Evolutionary conservation across 139 green algal genomes (phyloP), one percentile per base, ranked within the genome.

Genomic region (Helicosporidium sp.): DNA sequence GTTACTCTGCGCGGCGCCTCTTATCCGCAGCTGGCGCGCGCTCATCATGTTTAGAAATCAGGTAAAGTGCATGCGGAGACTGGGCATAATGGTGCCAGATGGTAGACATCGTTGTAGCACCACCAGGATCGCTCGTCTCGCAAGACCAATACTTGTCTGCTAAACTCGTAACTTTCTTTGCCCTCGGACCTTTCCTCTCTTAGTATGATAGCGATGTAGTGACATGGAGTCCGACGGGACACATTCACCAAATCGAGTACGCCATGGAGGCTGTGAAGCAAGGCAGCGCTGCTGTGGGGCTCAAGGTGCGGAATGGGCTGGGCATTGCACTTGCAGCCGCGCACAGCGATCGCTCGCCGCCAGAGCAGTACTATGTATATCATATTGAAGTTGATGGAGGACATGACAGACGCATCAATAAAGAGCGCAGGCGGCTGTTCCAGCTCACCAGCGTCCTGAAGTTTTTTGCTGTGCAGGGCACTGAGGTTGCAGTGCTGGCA

Each of bases 261-360:
- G 87, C 87, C 3, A 97, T 97, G 87, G 87, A 97, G 58, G 87
- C 88, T 7, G 88, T 97, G 1, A 97, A 97, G 74, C 87, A 97
- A 48, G 87, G 87, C 43, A 84, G 70, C 49, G 84, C 79, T 24
- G 79, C 82, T 7, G 86, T 97, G 3, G 87, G 88, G 4, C 53
- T 95, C 17, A 85, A 76, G 68, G 79, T 88, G 37, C 43, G 70
- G 6, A 4, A 13, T 37, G 31, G 10, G 10, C 31, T 37, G 31
- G 13, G 10, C 31, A 15, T 13, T 10, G 31, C 10, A 10, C 31
- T 37, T 18, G 10, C 31, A 37, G 3, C 29, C 12, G 49, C 29
- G 49, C 8, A 6, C 17, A 54, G 49, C 22, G 0, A 55, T 31
- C 37, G 12, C 39, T 16, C 10, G 31, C 31, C 31, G 10, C 10